phyloP scores from a whole-genome alignment of 2,329 filamentous ascomycete species.

The Chrysoporthe puriensis region DNA sequence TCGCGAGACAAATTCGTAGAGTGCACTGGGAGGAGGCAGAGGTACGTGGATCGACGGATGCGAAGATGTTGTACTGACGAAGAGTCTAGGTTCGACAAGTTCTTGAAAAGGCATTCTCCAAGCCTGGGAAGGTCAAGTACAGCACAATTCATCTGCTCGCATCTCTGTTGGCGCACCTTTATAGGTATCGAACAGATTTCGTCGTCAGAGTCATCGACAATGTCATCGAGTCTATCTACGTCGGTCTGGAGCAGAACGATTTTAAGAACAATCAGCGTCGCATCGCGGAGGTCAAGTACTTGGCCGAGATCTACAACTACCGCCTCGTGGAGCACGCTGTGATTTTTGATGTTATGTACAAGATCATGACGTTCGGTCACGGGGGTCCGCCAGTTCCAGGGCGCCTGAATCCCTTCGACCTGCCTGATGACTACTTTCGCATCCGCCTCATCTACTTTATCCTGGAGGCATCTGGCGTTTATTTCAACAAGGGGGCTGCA shows the following conservation, averaged over 20 bases:
- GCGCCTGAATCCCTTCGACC: conserved; percentile 75
- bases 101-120: conserved; percentile 89
- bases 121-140: conserved; percentile 96
- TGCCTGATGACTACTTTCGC: conserved; percentile 94
- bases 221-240: conserved; percentile 81
- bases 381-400: conserved; percentile 82
- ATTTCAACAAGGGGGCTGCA: conserved; percentile 89
- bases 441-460: conserved; percentile 88
- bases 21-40: conserved; percentile 97
- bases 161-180: conserved; percentile 84
- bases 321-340: conserved; percentile 94
- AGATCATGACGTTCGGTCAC: conserved; percentile 91
- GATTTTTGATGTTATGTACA: conserved; percentile 94
- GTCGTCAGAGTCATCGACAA: conserved; percentile 91
- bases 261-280: conserved; percentile 97
- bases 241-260: conserved; percentile 92
- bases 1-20: conserved; percentile 90
- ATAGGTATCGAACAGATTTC: conserved; percentile 90
- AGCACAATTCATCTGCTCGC: conserved; percentile 94
- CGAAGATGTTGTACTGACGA: neutral
- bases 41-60: conserved; percentile 45
- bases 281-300: conserved; percentile 93
- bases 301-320: conserved; percentile 97
- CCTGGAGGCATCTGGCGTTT: conserved; percentile 93
- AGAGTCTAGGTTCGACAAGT: conserved; percentile 49